Conservation (phyloP, 176 grass and related monocot genomes). For the Avena sativa region DNA sequence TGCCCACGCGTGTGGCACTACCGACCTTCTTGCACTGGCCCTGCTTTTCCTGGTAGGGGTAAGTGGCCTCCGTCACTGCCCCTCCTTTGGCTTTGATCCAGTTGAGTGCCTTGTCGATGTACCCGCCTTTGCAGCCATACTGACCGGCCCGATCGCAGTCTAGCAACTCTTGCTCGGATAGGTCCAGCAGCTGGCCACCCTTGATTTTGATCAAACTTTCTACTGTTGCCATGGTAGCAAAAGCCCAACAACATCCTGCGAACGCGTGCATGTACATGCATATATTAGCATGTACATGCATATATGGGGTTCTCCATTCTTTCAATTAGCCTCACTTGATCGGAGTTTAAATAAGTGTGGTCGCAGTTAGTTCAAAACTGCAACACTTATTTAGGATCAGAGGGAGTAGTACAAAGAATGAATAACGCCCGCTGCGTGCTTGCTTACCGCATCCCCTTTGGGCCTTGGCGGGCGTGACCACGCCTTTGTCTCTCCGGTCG, state of each 20-base stretch:
- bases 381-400: too few relatives aligned
- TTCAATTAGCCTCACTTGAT: too few relatives aligned
- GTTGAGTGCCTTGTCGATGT: not conserved
- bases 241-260: not conserved
- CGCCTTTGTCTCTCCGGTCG: constrained; percentile 57
- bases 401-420: too few relatives aligned
- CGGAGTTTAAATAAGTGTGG: too few relatives aligned
- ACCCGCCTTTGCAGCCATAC: not conserved
- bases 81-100: not conserved
- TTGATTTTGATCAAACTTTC: not conserved
- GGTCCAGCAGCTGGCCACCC: not conserved
- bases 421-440: not conserved
- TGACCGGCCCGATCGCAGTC: not conserved
- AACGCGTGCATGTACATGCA: too few relatives aligned
- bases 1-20: not conserved
- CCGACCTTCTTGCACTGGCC: not conserved
- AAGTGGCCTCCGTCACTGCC: not conserved
- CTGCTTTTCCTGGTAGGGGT: not conserved
- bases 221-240: not conserved
- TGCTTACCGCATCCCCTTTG: constrained; percentile 59
- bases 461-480: constrained; percentile 50
- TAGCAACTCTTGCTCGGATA: not conserved
- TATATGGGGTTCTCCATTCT: not conserved
- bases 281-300: too few relatives aligned
- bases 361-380: too few relatives aligned